Conservation (phyloP, 805 yeast species). For the Martiniozyma abietophila region DNA sequence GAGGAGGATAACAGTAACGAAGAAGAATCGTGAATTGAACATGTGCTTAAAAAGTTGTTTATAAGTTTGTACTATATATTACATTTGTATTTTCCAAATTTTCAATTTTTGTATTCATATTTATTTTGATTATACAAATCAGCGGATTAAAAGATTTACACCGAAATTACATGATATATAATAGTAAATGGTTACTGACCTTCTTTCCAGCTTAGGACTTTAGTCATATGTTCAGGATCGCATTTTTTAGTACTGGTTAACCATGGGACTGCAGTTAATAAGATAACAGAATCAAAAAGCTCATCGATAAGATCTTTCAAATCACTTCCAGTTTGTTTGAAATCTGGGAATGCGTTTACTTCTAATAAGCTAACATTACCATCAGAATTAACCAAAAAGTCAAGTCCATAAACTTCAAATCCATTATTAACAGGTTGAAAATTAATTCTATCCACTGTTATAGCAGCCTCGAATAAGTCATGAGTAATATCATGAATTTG, state of each 20-base stretch:
- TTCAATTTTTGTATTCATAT: too few relatives aligned
- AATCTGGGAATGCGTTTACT: slow-evolving; percentile 92
- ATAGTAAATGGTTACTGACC: slow-evolving; percentile 1
- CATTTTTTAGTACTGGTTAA: not conserved
- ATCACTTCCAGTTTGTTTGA: slow-evolving; percentile 85
- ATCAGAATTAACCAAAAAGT: slow-evolving; percentile 62
- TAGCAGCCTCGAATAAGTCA: slow-evolving; percentile 76
- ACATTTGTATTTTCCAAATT: too few relatives aligned
- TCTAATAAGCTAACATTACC: slow-evolving; percentile 58
- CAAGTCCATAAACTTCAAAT: slow-evolving; percentile 82
- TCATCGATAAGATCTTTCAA: slow-evolving; percentile 57
- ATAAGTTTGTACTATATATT: too few relatives aligned
- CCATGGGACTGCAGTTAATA: slow-evolving; percentile 9
- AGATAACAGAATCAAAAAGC: slow-evolving; percentile 38
- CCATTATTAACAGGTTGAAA: slow-evolving; percentile 77
- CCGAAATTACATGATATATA: too few relatives aligned
- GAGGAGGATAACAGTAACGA: slow-evolving; percentile 7
- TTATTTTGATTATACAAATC: too few relatives aligned
- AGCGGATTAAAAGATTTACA: too few relatives aligned
- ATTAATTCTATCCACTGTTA: slow-evolving; percentile 70
- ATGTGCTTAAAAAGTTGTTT: too few relatives aligned
- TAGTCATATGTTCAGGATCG: slow-evolving; percentile 6
- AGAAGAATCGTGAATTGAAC: not conserved
- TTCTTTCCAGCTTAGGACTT: slow-evolving; percentile 10
- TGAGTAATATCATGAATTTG: slow-evolving; percentile 54